These are phyloP conservation scores for Grifola frondosa DNA, from an alignment of 1,284 basidiomycete species.

Conservation along the genomic window DNA sequence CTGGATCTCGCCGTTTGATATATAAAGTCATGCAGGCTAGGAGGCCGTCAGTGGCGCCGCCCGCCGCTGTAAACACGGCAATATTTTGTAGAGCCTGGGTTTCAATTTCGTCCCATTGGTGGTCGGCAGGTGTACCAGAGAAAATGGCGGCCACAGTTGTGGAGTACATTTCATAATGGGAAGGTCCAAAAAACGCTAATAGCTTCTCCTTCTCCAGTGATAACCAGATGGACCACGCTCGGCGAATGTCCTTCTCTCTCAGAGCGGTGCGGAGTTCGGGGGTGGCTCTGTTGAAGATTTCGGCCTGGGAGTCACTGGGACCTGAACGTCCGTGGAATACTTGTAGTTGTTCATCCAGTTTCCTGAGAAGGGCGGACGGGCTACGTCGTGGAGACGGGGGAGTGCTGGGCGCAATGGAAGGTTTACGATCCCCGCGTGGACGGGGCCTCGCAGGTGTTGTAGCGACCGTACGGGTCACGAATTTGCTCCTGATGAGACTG, in stretches of 20 bases:
- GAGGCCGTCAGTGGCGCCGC: constrained; percentile 46
- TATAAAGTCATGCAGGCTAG: constrained; percentile 48
- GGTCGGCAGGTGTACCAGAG: constrained; percentile 13
- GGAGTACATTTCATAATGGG: constrained; percentile 42
- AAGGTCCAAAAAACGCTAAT: constrained; percentile 41
- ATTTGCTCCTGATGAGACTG: constrained; percentile 6
- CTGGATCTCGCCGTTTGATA: constrained; percentile 41
- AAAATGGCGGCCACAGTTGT: constrained; percentile 34
- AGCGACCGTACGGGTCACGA: background rate
- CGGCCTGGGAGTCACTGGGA: constrained; percentile 12
- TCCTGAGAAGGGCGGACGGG: constrained; percentile 8
- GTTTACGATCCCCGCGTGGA: too few relatives aligned
- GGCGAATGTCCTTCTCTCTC: constrained; percentile 10
- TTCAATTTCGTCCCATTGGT: constrained; percentile 29
- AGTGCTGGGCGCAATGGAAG: background rate
- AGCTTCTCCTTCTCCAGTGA: constrained; percentile 43
- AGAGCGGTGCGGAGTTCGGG: constrained; percentile 15
- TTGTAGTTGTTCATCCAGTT: constrained; percentile 10
- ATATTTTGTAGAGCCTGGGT: constrained; percentile 42
- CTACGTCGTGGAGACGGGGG: constrained; percentile 4
- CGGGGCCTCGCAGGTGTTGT: background rate
- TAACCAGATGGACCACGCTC: constrained; percentile 42
- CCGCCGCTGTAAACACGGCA: constrained; percentile 45
- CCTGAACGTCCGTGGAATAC: constrained; percentile 9
- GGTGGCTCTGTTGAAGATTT: constrained; percentile 20